These are phyloP conservation scores for Alternaria panax DNA, from an alignment of 2,329 filamentous ascomycete genomes.

Conservation along the genomic window DNA sequence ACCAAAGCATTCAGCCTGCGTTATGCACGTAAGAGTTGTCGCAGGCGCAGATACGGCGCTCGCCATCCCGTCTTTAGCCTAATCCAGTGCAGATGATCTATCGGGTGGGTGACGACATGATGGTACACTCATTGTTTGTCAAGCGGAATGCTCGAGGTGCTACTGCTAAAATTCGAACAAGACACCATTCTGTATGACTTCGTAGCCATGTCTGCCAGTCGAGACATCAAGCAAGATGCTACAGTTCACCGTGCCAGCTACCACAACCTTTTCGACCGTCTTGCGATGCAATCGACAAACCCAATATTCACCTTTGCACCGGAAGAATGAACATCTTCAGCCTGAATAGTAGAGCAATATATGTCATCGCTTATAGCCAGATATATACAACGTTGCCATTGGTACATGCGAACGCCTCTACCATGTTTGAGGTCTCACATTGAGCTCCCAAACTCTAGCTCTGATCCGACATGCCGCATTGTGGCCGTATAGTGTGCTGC, in stretches of 20 bases:
- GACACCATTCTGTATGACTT: background rate
- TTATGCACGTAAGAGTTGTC: background rate
- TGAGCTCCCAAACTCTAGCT: background rate
- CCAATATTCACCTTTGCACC: background rate
- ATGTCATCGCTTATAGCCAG: background rate
- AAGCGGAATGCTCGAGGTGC: background rate
- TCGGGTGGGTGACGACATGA: background rate
- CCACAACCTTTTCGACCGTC: background rate
- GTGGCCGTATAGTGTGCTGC: background rate
- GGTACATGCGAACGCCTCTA: background rate
- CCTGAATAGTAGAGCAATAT: background rate
- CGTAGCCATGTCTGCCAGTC: background rate
- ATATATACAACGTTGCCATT: background rate
- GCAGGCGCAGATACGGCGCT: background rate
- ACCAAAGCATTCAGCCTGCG: background rate
- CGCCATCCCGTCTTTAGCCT: conserved; percentile 1
- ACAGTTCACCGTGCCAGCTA: background rate
- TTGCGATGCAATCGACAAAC: background rate
- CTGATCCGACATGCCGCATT: background rate
- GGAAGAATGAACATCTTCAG: background rate
- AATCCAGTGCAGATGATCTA: background rate
- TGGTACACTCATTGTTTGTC: background rate
- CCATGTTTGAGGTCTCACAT: background rate
- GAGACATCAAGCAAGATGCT: background rate
- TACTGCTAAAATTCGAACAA: background rate